Evolutionary conservation across 352 stramenopile species (phyloP).

Genomic region (Globisporangium splendens): DNA sequence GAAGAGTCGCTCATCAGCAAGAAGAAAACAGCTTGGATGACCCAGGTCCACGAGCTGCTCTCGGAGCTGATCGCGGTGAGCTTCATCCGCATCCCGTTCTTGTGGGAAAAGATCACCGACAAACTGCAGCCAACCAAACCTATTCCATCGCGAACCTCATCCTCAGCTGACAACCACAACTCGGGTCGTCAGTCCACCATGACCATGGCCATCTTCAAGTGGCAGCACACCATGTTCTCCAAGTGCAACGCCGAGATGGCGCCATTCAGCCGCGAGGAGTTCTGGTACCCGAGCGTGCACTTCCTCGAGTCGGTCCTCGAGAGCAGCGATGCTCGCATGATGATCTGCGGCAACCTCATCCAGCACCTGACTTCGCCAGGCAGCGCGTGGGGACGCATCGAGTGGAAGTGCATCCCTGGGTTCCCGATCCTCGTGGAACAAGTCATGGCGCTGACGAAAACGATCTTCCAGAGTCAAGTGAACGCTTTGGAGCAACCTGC

Average conservation of each 20-base stretch:
- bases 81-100: constrained; percentile 52
- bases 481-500: constrained; percentile 36
- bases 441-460: constrained; percentile 35
- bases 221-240: constrained; percentile 40
- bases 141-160: background rate
- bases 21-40: constrained; percentile 12
- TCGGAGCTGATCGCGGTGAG: constrained; percentile 36
- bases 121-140: constrained; percentile 18
- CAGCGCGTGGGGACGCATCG: constrained; percentile 36
- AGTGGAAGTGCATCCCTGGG: constrained; percentile 68
- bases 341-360: constrained; percentile 56
- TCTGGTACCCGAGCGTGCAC: constrained; percentile 27
- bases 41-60: constrained; percentile 28
- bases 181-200: constrained; percentile 21
- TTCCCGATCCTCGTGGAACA: constrained; percentile 37
- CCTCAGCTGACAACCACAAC: background rate
- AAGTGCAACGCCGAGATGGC: constrained; percentile 48
- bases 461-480: constrained; percentile 40
- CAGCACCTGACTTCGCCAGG: constrained; percentile 37
- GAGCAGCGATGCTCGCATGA: constrained; percentile 31
- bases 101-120: constrained; percentile 50
- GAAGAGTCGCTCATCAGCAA: constrained; percentile 29
- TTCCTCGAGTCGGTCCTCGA: constrained; percentile 33
- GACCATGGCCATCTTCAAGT: constrained; percentile 51
- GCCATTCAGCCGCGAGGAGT: constrained; percentile 40